Conservation (phyloP, 805 yeast genomes). For the Lipomyces mesembrius region DNA sequence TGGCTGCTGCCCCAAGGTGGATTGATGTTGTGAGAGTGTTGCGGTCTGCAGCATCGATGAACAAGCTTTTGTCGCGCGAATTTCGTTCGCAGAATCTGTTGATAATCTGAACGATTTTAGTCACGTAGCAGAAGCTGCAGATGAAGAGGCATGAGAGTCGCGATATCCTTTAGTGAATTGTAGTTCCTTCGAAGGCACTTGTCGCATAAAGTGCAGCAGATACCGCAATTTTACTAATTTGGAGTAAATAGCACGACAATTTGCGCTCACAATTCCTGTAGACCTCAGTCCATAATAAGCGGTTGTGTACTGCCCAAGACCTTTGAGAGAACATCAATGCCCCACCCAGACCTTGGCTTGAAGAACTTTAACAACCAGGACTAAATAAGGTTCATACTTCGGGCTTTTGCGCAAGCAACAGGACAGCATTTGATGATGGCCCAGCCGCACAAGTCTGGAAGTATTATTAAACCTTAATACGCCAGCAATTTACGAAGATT, state of each 20-base stretch:
- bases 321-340: not conserved
- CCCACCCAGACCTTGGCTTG: not conserved
- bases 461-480: not conserved
- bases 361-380: not conserved
- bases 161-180: not conserved
- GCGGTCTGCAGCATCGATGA: not conserved
- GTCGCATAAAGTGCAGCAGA: not conserved
- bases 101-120: not conserved
- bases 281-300: not conserved
- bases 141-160: not conserved
- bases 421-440: not conserved
- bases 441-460: not conserved
- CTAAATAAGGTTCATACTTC: not conserved
- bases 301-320: not conserved
- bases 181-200: not conserved
- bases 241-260: not conserved
- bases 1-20: not conserved
- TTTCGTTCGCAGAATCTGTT: not conserved
- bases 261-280: rapidly evolving
- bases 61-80: not conserved
- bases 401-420: not conserved
- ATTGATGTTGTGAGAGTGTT: not conserved
- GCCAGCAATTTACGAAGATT: not conserved
- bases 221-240: not conserved
- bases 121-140: not conserved